Evolutionary conservation across 805 yeast genomes (phyloP).

Genomic region (Maudiozyma bulderi): DNA sequence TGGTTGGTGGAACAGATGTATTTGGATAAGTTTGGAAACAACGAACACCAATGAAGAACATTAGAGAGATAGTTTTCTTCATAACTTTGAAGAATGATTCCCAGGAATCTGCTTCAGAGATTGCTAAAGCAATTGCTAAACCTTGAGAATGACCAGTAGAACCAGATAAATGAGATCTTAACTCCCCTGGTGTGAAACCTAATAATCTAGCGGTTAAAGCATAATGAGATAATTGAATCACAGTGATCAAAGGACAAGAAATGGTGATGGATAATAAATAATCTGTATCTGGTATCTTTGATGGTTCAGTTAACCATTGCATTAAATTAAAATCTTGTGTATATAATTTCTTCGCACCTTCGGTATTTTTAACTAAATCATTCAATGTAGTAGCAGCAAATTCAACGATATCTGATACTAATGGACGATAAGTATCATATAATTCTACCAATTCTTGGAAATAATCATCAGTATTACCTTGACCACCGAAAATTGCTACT

Average conservation of each 20-base stretch:
- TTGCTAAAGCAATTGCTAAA: constrained; percentile 84
- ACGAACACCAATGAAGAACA: constrained; percentile 91
- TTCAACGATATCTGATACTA: constrained; percentile 61
- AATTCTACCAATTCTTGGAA: constrained; percentile 91
- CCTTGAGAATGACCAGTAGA: constrained; percentile 90
- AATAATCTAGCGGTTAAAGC: constrained; percentile 77
- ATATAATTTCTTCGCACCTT: constrained; percentile 76
- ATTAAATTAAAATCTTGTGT: constrained; percentile 88
- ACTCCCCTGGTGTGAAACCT: constrained; percentile 84
- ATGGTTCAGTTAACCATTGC: constrained; percentile 79
- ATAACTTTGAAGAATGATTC: constrained; percentile 64
- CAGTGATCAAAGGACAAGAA: constrained; percentile 94
- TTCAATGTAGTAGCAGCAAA: constrained; percentile 62
- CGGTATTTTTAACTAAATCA: constrained; percentile 56
- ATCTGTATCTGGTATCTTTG: constrained; percentile 80
- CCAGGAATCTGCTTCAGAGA: constrained; percentile 80
- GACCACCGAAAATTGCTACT: constrained; percentile 94
- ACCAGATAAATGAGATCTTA: constrained; percentile 59
- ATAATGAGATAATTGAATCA: constrained; percentile 89
- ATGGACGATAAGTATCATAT: constrained; percentile 64
- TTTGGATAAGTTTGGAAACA: constrained; percentile 85
- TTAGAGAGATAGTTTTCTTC: constrained; percentile 67
- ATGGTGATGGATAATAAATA: constrained; percentile 86
- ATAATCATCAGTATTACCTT: constrained; percentile 96
- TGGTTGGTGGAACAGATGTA: constrained; percentile 88